Evolutionary conservation across 352 stramenopile species (phyloP), one percentile per base, ranked within the genome.

Genomic region (Blastocystis sp.): DNA sequence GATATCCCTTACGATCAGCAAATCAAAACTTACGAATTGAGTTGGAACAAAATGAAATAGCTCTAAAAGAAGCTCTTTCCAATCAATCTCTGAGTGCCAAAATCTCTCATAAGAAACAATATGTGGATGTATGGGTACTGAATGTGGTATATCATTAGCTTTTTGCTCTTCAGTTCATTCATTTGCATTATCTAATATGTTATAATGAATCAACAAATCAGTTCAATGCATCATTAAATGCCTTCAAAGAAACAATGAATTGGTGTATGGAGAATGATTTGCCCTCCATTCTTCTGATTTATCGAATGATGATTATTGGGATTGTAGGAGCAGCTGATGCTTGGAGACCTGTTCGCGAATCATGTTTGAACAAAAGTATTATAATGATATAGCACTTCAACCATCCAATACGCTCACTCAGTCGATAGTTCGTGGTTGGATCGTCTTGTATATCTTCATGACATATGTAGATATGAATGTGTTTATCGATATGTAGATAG

Each of bases 231-330:
- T 77, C 37, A 4, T 32, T 77, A 7, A 51, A 19, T 24, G 21
- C 37, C 5, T 77, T 77, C 43, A 19, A 19, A 19, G 37, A 42
- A 11, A 77, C 32, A 9, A 19, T 51, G 1, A 37, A 19, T 51
- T 77, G 65, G 65, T 77, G 65, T 77, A n/a, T 77, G 11, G 65
- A 56, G 43, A 42, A 77, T 24, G 65, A 77, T 3, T 56, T 54
- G 43, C 65, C 65, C 11, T 77, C 65, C 0, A 32, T 49, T 14
- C 51, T 49, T 32, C 32, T 77, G 7, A 9, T 77, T 9, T 54
- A 54, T 54, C 65, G 65, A 42, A 77, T 77, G 65, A 21, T 77
- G 43, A n/a, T 54, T 5, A 77, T 77, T 77, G 65, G 32, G 4
- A 46, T 77, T 0, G 37, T 77, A 24, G 37, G 65, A 21, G 65